phyloP scores from a whole-genome alignment of 257 asterid genomes.

The Nicotiana paniculata region DNA sequence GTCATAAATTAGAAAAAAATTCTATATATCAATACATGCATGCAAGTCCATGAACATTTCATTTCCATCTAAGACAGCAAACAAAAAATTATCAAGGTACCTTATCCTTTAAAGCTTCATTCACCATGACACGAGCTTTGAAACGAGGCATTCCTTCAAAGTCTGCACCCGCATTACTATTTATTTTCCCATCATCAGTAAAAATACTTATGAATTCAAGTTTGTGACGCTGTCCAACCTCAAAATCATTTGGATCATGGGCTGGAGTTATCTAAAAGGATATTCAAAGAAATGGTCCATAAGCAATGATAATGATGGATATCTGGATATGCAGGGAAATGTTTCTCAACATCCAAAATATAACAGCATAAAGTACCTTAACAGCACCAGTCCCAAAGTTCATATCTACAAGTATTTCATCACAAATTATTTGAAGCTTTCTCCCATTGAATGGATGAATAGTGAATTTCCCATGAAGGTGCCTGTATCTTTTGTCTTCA shows the following conservation, averaged over 20 bases:
- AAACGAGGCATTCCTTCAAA: constrained; percentile 79
- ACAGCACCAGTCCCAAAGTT: constrained; percentile 92
- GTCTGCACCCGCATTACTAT: constrained; percentile 65
- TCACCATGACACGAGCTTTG: constrained; percentile 69
- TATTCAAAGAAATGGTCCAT: neutral
- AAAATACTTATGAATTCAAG: constrained; percentile 74
- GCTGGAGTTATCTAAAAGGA: constrained; percentile 83
- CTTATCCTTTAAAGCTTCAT: constrained; percentile 64
- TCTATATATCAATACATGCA: neutral
- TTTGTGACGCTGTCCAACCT: constrained; percentile 78
- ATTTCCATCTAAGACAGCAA: neutral
- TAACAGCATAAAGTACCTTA: constrained; percentile 39
- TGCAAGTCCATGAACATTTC: neutral
- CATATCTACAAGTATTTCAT: constrained; percentile 74
- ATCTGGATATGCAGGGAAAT: neutral
- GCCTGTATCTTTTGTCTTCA: constrained; percentile 59
- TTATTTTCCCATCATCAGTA: constrained; percentile 89
- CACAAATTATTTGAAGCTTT: constrained; percentile 82
- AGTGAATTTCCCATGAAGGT: constrained; percentile 77
- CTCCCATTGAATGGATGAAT: constrained; percentile 82
- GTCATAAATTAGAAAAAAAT: neutral
- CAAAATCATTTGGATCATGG: constrained; percentile 95
- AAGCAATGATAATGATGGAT: constrained; percentile 3
- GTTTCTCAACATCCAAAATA: neutral
- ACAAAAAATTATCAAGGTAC: constrained; percentile 14